Evolutionary conservation across 2,329 filamentous ascomycete species (phyloP).

Genomic region (Hypoxylon sp.): DNA sequence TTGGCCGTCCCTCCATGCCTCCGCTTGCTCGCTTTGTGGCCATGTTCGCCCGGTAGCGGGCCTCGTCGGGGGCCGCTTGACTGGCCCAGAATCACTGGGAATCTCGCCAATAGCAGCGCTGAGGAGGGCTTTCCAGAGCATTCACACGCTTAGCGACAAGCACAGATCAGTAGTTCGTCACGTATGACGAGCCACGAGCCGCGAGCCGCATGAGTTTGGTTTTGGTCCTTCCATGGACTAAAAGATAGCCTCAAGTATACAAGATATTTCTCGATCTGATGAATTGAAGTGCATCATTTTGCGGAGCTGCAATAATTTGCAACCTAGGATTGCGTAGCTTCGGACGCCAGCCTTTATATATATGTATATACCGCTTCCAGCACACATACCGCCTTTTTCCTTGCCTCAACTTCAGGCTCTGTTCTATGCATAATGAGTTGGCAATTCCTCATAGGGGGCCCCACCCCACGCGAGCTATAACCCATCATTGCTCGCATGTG

Average conservation of each 20-base stretch:
- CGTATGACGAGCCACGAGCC: slow-evolving; percentile 47
- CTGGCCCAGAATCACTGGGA: slow-evolving; percentile 48
- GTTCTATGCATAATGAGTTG: slow-evolving; percentile 55
- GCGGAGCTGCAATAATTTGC: slow-evolving; percentile 34
- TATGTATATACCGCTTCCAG: slow-evolving; percentile 44
- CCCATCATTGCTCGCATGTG: slow-evolving; percentile 44
- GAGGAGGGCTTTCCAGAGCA: slow-evolving; percentile 41
- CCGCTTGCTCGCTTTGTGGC: slow-evolving; percentile 47
- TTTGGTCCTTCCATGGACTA: slow-evolving; percentile 34
- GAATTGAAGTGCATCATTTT: slow-evolving; percentile 36
- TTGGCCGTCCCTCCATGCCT: slow-evolving; percentile 47
- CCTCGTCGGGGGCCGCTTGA: slow-evolving; percentile 47
- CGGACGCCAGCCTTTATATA: slow-evolving; percentile 46
- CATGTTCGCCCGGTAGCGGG: slow-evolving; percentile 45
- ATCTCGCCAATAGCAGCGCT: slow-evolving; percentile 52
- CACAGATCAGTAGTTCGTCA: slow-evolving; percentile 55
- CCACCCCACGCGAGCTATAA: slow-evolving; percentile 48
- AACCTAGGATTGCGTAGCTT: slow-evolving; percentile 35
- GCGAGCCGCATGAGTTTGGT: slow-evolving; percentile 47
- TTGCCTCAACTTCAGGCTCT: slow-evolving; percentile 50
- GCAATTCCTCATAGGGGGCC: slow-evolving; percentile 53
- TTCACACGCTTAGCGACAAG: slow-evolving; percentile 49
- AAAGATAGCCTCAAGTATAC: slow-evolving; percentile 26
- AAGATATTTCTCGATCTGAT: slow-evolving; percentile 18
- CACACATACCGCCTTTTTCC: slow-evolving; percentile 54